Conservation (phyloP, 2,329 filamentous ascomycete genomes). For the Didymella lethalis region DNA sequence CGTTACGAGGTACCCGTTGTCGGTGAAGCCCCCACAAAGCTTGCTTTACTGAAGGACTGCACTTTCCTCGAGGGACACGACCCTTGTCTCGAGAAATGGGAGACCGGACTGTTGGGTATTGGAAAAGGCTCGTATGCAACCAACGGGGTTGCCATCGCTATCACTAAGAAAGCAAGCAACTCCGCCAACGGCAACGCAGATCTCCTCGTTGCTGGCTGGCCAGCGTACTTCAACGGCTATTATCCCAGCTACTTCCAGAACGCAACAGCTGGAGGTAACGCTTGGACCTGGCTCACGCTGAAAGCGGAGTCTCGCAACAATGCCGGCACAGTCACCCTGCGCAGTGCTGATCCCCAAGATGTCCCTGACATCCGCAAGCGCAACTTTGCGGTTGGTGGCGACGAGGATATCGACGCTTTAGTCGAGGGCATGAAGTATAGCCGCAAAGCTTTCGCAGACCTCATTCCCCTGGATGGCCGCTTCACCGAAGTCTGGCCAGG, state of each 20-base stretch:
- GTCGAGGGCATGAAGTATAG: slow-evolving; percentile 64
- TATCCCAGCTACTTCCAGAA: slow-evolving; percentile 62
- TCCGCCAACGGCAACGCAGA: slow-evolving; percentile 58
- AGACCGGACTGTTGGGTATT: slow-evolving; percentile 37
- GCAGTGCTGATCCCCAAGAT: slow-evolving; percentile 67
- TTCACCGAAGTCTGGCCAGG: slow-evolving; percentile 62
- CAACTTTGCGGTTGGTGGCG: slow-evolving; percentile 28
- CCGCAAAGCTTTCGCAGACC: slow-evolving; percentile 52
- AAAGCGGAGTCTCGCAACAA: slow-evolving; percentile 69
- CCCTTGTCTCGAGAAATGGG: slow-evolving; percentile 57
- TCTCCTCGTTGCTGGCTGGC: slow-evolving; percentile 62
- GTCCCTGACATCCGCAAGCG: slow-evolving; percentile 61
- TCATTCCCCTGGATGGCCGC: slow-evolving; percentile 53
- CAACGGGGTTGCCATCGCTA: slow-evolving; percentile 61
- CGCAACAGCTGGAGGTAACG: slow-evolving; percentile 53
- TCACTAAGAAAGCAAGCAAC: slow-evolving; percentile 50
- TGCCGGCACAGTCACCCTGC: slow-evolving; percentile 67
- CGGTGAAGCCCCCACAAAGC: slow-evolving; percentile 52
- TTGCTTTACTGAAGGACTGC: slow-evolving; percentile 49
- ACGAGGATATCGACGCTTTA: slow-evolving; percentile 60
- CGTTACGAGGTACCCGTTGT: slow-evolving; percentile 61
- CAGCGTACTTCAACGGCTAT: slow-evolving; percentile 62
- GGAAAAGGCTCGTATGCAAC: slow-evolving; percentile 57
- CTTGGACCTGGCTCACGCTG: slow-evolving; percentile 61
- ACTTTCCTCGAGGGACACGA: slow-evolving; percentile 51